These are phyloP conservation scores for Colletotrichum salicis DNA, from an alignment of 2,329 filamentous ascomycete species.

Conservation along the genomic window DNA sequence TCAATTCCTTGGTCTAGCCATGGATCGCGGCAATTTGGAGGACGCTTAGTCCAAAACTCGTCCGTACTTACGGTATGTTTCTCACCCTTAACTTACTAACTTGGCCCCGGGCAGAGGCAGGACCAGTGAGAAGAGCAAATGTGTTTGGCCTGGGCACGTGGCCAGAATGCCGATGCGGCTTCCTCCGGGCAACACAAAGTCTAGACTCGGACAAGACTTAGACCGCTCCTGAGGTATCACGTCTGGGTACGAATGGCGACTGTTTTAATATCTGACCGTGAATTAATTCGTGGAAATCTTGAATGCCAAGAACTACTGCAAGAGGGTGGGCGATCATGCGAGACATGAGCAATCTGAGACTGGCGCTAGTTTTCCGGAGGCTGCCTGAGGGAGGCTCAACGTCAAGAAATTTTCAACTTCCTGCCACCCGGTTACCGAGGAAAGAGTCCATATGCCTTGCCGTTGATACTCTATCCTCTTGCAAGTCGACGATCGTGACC, in stretches of 20 bases:
- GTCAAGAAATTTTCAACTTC: not conserved
- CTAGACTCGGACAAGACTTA: not conserved
- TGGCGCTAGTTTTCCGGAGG: not conserved
- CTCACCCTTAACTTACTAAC: not conserved
- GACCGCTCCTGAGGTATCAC: not conserved
- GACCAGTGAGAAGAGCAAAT: not conserved
- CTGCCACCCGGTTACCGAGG: not conserved
- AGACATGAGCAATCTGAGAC: not conserved
- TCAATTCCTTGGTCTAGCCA: not conserved
- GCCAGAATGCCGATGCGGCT: not conserved
- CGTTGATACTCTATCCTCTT: not conserved
- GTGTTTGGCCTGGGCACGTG: not conserved
- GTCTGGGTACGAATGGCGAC: too few relatives aligned
- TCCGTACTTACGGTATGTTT: not conserved
- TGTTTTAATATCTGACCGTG: not conserved
- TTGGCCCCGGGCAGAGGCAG: not conserved
- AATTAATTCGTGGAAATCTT: not conserved
- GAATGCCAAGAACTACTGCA: not conserved
- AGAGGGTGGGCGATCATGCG: not conserved
- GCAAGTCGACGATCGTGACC: not conserved
- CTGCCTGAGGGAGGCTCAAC: not conserved
- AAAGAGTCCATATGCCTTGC: not conserved
- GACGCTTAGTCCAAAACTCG: not conserved
- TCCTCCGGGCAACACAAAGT: not conserved
- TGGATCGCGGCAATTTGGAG: not conserved